These are phyloP conservation scores for Phaeosphaeria sp. DNA, from an alignment of 2,329 filamentous ascomycete species.

Conservation along the genomic window DNA sequence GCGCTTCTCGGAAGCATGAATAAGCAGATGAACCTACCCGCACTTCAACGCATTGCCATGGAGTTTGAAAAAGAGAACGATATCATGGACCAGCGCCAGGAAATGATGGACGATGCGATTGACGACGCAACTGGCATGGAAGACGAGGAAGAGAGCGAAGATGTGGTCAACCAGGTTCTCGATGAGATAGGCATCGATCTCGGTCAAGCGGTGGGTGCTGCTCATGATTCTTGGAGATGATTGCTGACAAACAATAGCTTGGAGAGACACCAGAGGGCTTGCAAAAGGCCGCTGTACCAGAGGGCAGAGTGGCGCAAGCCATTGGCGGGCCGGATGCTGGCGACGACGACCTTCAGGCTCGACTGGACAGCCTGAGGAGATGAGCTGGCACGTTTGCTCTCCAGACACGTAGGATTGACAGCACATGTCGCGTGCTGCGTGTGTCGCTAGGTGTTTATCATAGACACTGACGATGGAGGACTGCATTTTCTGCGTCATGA, in stretches of 20 bases:
- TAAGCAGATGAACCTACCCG: constrained; percentile 94
- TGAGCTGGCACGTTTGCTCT: constrained; percentile 31
- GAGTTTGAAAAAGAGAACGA: constrained; percentile 99
- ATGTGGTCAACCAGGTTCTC: constrained; percentile 94
- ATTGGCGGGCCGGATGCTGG: constrained; percentile 79
- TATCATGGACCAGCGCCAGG: constrained; percentile 98
- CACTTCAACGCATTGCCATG: constrained; percentile 95
- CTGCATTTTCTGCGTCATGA: background rate
- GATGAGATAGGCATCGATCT: constrained; percentile 97
- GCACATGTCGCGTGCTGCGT: background rate
- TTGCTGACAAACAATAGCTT: constrained; percentile 64
- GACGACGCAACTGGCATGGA: constrained; percentile 93
- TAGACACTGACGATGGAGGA: background rate
- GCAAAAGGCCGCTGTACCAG: constrained; percentile 74
- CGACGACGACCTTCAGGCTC: constrained; percentile 93
- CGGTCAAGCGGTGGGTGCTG: constrained; percentile 76
- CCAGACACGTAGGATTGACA: background rate
- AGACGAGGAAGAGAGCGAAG: constrained; percentile 94
- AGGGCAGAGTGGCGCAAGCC: constrained; percentile 84
- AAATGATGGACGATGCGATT: constrained; percentile 99
- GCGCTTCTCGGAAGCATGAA: constrained; percentile 96
- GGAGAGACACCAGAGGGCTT: constrained; percentile 89
- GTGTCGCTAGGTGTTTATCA: background rate
- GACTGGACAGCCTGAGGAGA: constrained; percentile 82
- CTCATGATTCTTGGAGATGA: background rate